Base-by-base conservation (phyloP, 805 yeast genomes). In the Kregervanrija delftensis region DNA sequence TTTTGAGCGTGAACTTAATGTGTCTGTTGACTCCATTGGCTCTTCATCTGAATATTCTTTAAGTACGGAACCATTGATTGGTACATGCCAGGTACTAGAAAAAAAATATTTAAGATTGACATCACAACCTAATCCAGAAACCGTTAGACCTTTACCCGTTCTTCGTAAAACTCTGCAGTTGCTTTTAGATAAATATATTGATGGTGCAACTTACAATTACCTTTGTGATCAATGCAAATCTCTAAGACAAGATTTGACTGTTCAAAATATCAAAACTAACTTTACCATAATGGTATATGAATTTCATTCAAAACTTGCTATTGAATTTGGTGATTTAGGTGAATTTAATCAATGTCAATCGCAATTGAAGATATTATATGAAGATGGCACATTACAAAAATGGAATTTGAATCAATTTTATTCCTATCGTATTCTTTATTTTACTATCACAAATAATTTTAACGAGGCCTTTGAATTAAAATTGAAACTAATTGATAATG, bases 311-410 rank as follows among this genome's bases (percentile, higher is more conserved):
- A 76, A 89, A 40, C 68, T 90, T n/a, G 95, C 97, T 0, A 73
- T 91, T 34, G 84, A 81, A 53, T 81, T 84, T 57, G 73, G 76
- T 35, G 99, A 91, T 62, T 65, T 91, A 50, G 97, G 97, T 9
- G 98, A 93, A 62, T 89, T 86, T 61, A 93, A 93, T 66, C 97
- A 91, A 61, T 93, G 98, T 60, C 95, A 86, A 62, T 79, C 95
- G 12, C 87, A 88, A 55, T 65, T 93, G 41, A 77, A 77, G 50
- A 69, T 74, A 38, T 66, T 90, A 17, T 90, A 83, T 57, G 74
- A 68, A 5, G 48, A 52, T 15, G 58, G 59, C 16, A 61, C 65
- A 1, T 45, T 44, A 1, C 30, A 50, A 8, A 39, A 44, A 12
- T 60, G 67, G 11, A 67, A 68, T 44, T 64, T 71, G 51, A 66